Conservation (phyloP, 2,329 filamentous ascomycete genomes). For the Penicillium sp. region DNA sequence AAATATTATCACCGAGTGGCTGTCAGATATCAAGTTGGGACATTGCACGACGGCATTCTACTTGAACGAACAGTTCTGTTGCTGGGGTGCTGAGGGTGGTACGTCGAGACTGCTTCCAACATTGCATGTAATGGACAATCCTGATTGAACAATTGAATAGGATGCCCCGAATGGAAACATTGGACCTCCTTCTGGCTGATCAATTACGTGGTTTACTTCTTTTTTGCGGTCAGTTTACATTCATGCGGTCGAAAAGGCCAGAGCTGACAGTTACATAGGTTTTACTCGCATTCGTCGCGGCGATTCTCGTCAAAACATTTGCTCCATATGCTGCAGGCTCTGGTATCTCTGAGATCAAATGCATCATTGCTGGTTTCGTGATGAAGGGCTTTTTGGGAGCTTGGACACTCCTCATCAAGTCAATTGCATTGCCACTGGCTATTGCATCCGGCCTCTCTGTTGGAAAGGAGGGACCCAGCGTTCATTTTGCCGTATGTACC, state of each 20-base stretch:
- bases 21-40: slow-evolving; percentile 94
- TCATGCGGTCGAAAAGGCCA: not conserved
- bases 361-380: slow-evolving; percentile 96
- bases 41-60: slow-evolving; percentile 96
- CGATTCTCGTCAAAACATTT: slow-evolving; percentile 83
- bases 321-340: slow-evolving; percentile 95
- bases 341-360: slow-evolving; percentile 98
- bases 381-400: slow-evolving; percentile 97
- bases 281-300: slow-evolving; percentile 79
- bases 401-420: slow-evolving; percentile 93
- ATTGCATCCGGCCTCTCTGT: slow-evolving; percentile 94
- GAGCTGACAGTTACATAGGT: slow-evolving; percentile 52
- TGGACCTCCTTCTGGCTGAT: slow-evolving; percentile 79
- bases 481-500: slow-evolving; percentile 98
- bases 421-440: slow-evolving; percentile 82
- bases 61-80: slow-evolving; percentile 96
- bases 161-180: slow-evolving; percentile 83
- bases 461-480: slow-evolving; percentile 95
- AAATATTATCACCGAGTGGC: slow-evolving; percentile 96
- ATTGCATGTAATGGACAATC: not conserved
- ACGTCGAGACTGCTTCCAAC: slow-evolving; percentile 11
- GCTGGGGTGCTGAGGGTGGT: slow-evolving; percentile 92
- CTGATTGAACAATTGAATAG: slow-evolving; percentile 43
- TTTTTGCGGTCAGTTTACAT: slow-evolving; percentile 68
- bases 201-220: slow-evolving; percentile 87